A percentile compares a stretch with the other conserved stretches of the same genome.
phyloP scores from a whole-genome alignment of 1,139 yeast genomes.

The Taiozyma sp. region DNA sequence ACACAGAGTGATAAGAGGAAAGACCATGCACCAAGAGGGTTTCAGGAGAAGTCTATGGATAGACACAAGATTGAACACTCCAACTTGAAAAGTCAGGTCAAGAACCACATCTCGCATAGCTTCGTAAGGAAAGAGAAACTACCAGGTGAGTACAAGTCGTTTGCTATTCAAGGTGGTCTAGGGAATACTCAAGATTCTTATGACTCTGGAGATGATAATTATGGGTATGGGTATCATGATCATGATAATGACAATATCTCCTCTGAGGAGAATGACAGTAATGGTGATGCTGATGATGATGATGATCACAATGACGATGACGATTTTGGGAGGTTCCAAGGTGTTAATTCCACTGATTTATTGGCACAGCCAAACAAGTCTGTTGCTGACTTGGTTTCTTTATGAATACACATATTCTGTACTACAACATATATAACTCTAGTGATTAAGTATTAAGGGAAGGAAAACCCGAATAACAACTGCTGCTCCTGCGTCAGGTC shows the following conservation, averaged over 20 bases:
- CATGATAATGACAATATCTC: slow-evolving; percentile 1
- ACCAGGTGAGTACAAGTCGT: slow-evolving; percentile 7
- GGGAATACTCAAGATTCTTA: slow-evolving; percentile 15
- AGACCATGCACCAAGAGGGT: not conserved
- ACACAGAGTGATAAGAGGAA: not conserved
- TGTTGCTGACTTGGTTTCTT: not conserved
- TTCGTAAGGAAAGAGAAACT: not conserved
- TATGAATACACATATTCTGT: not conserved
- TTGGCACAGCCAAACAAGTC: not conserved
- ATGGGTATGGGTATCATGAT: not conserved
- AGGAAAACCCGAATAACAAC: not conserved
- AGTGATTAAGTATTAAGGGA: not conserved
- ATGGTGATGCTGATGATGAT: not conserved
- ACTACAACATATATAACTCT: not conserved
- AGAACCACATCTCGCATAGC: slow-evolving; percentile 3
- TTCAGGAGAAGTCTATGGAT: slow-evolving; percentile 2
- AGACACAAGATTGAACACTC: slow-evolving; percentile 5
- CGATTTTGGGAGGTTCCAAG: slow-evolving; percentile 33
- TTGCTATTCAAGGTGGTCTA: not conserved
- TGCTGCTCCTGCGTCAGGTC: not conserved
- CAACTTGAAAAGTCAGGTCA: slow-evolving; percentile 4
- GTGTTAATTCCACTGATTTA: slow-evolving; percentile 1
- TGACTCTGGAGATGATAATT: slow-evolving; percentile 14
- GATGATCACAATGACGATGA: slow-evolving; percentile 1
- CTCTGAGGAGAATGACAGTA: not conserved